Evolutionary conservation across 2,329 filamentous ascomycete species (phyloP).

Genomic region (Ceratocystis lukuohia): DNA sequence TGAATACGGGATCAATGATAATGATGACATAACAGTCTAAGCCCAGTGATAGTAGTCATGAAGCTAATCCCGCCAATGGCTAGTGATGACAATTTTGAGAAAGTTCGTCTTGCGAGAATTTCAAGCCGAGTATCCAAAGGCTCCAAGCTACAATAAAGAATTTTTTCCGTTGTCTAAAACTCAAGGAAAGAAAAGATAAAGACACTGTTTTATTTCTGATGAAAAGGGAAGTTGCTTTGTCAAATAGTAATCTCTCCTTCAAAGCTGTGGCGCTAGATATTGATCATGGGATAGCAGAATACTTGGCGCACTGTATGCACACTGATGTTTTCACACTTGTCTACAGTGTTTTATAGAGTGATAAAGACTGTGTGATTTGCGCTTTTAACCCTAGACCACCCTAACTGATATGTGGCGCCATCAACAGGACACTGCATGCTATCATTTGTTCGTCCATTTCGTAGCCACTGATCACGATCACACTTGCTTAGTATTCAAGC

Average conservation of each 20-base stretch:
- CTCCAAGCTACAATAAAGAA: neutral
- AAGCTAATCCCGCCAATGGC: neutral
- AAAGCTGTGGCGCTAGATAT: neutral
- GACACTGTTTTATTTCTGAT: neutral
- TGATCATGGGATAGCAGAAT: neutral
- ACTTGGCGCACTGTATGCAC: neutral
- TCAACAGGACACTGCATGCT: neutral
- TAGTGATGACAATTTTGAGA: neutral
- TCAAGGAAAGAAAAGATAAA: neutral
- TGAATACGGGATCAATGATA: slow-evolving; percentile 66
- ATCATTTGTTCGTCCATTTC: no score
- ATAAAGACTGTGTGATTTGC: neutral
- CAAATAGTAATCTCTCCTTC: neutral
- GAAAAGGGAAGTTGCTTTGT: neutral
- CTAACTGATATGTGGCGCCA: neutral
- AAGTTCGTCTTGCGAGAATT: neutral
- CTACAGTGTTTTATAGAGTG: neutral
- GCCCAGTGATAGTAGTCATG: neutral
- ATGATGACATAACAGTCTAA: slow-evolving; percentile 26
- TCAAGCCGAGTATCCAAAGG: neutral
- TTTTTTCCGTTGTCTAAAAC: neutral
- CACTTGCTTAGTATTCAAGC: no score
- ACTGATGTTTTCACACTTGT: neutral
- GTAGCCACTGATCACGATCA: no score
- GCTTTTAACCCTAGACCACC: neutral